Conservation (phyloP, 1,284 basidiomycete species). For the Moesziomyces sp. region DNA sequence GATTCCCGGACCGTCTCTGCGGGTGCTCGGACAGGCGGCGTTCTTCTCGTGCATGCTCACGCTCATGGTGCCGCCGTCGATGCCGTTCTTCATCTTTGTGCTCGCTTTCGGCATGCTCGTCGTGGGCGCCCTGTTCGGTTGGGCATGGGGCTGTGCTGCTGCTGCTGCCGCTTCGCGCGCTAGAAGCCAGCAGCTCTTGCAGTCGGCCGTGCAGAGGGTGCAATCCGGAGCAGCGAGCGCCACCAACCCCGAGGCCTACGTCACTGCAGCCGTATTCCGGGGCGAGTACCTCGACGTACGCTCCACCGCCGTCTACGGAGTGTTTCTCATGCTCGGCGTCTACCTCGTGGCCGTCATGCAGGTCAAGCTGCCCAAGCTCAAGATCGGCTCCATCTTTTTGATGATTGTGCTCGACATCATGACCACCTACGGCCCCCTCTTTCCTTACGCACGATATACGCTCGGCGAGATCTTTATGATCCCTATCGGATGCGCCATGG, state of each 20-base stretch:
- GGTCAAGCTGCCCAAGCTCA: constrained; percentile 75
- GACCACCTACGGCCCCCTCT: constrained; percentile 72
- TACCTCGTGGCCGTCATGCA: constrained; percentile 75
- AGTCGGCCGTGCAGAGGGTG: constrained; percentile 71
- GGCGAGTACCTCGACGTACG: constrained; percentile 78
- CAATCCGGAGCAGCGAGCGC: constrained; percentile 57
- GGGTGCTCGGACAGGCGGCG: constrained; percentile 60
- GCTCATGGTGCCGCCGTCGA: constrained; percentile 62
- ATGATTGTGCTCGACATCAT: constrained; percentile 55
- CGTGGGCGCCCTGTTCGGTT: constrained; percentile 76
- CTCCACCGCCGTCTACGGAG: constrained; percentile 74
- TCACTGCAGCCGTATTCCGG: constrained; percentile 72
- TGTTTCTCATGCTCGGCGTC: constrained; percentile 77
- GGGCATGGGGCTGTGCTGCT: constrained; percentile 79
- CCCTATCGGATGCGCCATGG: constrained; percentile 46
- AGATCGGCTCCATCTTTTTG: constrained; percentile 71
- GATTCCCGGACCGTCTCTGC: constrained; percentile 52
- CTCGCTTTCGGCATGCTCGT: constrained; percentile 72
- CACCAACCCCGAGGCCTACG: constrained; percentile 60
- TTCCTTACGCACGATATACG: constrained; percentile 76
- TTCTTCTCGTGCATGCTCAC: constrained; percentile 61
- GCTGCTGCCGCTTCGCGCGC: constrained; percentile 77
- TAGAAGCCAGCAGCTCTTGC: constrained; percentile 72
- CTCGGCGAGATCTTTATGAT: constrained; percentile 69
- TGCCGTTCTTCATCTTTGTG: constrained; percentile 60